phyloP scores from a whole-genome alignment of 257 asterid species.

The Plantago major region DNA sequence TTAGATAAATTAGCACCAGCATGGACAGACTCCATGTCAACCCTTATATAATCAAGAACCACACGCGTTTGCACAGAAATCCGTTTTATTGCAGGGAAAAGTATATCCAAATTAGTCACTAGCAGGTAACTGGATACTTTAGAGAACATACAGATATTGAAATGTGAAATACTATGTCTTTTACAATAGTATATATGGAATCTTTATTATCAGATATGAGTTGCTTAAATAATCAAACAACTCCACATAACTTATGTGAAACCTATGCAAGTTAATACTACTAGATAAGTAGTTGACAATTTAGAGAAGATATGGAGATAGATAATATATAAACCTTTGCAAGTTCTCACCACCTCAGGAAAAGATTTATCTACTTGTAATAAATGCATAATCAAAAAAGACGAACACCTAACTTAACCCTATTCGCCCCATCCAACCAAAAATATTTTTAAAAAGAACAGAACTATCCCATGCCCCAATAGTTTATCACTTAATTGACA shows the following conservation, averaged over 20 bases:
- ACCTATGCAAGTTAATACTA: background rate
- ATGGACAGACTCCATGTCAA: background rate
- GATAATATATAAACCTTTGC: background rate
- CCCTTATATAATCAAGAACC: constrained; percentile 7
- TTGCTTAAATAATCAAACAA: background rate
- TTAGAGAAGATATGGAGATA: too few relatives aligned
- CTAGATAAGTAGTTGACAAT: too few relatives aligned
- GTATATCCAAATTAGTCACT: background rate
- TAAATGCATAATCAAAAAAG: background rate
- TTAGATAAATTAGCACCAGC: constrained; percentile 5
- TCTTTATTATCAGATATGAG: too few relatives aligned
- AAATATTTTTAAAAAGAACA: background rate
- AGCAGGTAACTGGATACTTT: background rate
- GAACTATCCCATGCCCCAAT: too few relatives aligned
- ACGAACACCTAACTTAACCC: background rate
- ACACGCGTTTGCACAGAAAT: background rate
- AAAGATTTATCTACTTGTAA: background rate
- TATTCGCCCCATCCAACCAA: background rate
- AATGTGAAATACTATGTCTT: too few relatives aligned
- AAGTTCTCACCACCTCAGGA: background rate
- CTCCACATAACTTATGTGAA: background rate
- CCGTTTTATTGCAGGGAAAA: constrained; percentile 5
- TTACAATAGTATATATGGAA: too few relatives aligned
- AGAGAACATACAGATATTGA: background rate
- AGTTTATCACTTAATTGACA: too few relatives aligned